Base-by-base conservation (phyloP, 148 eudicot species). In the Talinum fruticosum region DNA sequence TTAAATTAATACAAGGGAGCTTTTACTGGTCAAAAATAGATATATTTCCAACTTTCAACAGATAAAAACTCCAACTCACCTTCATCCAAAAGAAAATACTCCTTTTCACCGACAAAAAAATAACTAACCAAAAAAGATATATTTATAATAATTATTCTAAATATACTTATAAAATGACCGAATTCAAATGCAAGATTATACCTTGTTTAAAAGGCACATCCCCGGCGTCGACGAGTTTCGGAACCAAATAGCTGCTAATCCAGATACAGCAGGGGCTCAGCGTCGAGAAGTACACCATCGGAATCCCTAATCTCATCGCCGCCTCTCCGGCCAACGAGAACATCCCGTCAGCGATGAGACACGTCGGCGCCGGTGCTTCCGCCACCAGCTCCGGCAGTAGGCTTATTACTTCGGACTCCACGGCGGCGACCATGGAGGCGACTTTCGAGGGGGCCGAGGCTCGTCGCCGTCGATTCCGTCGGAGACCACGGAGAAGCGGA, bases 391-490 rank as follows among this genome's bases (percentile, higher is more conserved):
- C 70, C 71, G 84, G 59, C 75, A 78, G 5, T 37, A 29, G 13
- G 10, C 76, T 69, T 34, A 79, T 53, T 14, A 59, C 78, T 53
- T 73, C 83, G 0, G 66, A 51, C 70, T 75, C 77, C 0, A 82
- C 18, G 37, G 79, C 64, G 2, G 54, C 29, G 21, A 78, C 71
- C 74, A 85, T 72, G 19, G 71, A 79, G 13, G 75, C 7, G 30
- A 33, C 32, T 73, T 30, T 0, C 74, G 23, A 65, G 62, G 81
- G 30, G 69, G 71, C 0, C 83, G 65, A 2, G 88, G 87, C 15
- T 86, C 80, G 66, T 86, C 85, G 12, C 80, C 80, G 65, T 78
- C 64, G 28, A 87, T 82, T 35, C 86, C 86, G 33, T 87, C 90
- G 29, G 85, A 76, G 21, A 85, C 33, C 3, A 64, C 35, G n/a